A percentile compares a stretch with the other conserved stretches of the same genome.
Evolutionary conservation across 306 rosid genomes (phyloP).

Genomic region (Cucurbita ficifolia): DNA sequence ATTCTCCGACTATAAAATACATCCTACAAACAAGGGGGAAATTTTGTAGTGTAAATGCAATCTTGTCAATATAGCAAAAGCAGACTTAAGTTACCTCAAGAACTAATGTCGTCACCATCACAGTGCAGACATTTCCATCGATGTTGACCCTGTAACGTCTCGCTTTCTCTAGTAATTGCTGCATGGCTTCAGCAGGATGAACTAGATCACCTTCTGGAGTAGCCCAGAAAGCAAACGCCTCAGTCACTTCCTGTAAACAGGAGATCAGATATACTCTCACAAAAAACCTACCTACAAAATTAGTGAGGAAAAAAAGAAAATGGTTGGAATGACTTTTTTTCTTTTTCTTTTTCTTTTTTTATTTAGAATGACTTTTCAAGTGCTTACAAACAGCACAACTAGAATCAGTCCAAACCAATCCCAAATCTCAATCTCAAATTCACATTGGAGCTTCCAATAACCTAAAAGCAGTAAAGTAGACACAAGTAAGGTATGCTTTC

Average conservation of each 20-base stretch:
- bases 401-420: too few species aligned
- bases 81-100: neutral
- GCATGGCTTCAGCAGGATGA: constrained; percentile 97
- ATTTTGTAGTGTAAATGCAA: neutral
- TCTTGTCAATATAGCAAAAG: neutral
- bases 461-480: neutral
- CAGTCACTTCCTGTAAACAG: constrained; percentile 69
- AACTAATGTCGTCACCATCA: constrained; percentile 66
- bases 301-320: neutral
- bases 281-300: neutral
- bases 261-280: neutral
- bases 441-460: neutral
- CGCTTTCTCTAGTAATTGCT: constrained; percentile 95
- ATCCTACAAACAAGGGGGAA: neutral
- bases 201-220: constrained; percentile 90
- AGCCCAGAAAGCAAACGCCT: constrained; percentile 75
- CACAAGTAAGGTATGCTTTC: neutral
- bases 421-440: too few species aligned
- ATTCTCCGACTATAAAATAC: neutral
- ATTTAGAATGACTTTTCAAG: too few species aligned
- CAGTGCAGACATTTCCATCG: constrained; percentile 97
- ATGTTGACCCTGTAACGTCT: constrained; percentile 86
- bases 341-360: too few species aligned
- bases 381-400: too few species aligned
- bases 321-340: too few species aligned